Base-by-base conservation (phyloP, 2,329 filamentous ascomycete genomes). In the Claviceps purpurea region DNA sequence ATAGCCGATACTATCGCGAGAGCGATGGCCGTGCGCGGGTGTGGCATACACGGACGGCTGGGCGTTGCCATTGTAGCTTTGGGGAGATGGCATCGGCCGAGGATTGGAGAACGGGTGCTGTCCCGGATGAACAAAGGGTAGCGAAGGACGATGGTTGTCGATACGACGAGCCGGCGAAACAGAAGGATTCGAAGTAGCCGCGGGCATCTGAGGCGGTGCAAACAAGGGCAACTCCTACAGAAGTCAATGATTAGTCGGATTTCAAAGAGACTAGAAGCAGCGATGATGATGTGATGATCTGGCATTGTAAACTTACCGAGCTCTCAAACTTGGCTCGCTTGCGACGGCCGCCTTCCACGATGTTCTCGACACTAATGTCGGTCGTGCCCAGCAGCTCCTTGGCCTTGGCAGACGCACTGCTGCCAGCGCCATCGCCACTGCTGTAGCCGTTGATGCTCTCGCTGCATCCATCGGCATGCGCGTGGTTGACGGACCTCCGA, bases 351-450 rank as follows among this genome's bases (percentile, higher is more conserved):
- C 94, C 93, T 70, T 97, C 91, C 56, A 98, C 87, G 68, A 98
- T 97, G 66, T 98, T 98, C 61, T 96, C 90, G 60, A 96, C 81
- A 66, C 91, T 97, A 64, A 98, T 98, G 61, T 98, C 93, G 16
- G 93, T 95, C 65, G 89, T 96, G 48, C 88, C 89, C 62, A 95
- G 81, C 58, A 89, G 85, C 62, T 96, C 90, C 68, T 87, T 89
- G 60, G 78, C 80, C 66, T 86, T 86, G 62, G 86, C 84, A 50
- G 68, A 70, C 58, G 85, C 77, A 52, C 88, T 90, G 58, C 81
- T 85, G 56, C 86, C 79, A 30, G 84, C 87, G 55, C 83, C 85
- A 58, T 95, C 89, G 60, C 87, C 90, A 67, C 90, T 94, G 70
- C 88, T 95, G 68, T 93, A 93, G 56, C 82, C 84, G 60, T 83